Base-by-base conservation (phyloP, 371 early-diverging fungal species). In the Parasitella parasitica region DNA sequence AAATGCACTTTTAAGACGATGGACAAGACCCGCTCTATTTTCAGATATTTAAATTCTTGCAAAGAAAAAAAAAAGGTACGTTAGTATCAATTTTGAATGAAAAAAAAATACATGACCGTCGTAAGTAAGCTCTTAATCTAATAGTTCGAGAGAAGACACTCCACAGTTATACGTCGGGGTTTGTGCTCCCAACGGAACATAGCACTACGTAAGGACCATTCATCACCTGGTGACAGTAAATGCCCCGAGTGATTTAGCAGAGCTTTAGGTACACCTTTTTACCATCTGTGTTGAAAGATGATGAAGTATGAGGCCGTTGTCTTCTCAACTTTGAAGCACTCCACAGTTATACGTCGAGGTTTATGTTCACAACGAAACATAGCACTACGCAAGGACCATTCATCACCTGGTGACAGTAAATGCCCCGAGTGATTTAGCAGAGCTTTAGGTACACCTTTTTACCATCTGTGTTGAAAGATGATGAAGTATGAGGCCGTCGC, bases 211-310 rank as follows among this genome's bases (percentile, higher is more conserved):
- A 57, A 57, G 58, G 49, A 57, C 34, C 16, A 57, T 57, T 48
- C 58, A 15, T 57, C 48, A 48, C 58, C 28, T 27, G 48, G 48
- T 48, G 58, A 57, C 58, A 57, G 28, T 28, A 56, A 27, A 57
- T 57, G 34, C 48, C 58, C 35, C 58, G 48, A 57, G 49, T 57
- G 48, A 48, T 57, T 57, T 57, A 35, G 49, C 48, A 57, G 46
- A 57, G 56, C 56, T 56, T 18, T 41, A 56, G 39, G 56, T 56
- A 56, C 56, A 56, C 56, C 56, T 56, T 56, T 56, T 56, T 41
- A 56, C 30, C 56, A 39, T 56, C 56, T 56, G 56, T 56, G 43
- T 56, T 56, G 56, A 56, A 56, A 56, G 43, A 56, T 56, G 43
- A 30, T 56, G 43, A 48, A 57, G 58, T 48, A 57, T 48, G 49